Conservation (phyloP, 371 early-diverging fungal genomes). For the Capniomyces stellatus region DNA sequence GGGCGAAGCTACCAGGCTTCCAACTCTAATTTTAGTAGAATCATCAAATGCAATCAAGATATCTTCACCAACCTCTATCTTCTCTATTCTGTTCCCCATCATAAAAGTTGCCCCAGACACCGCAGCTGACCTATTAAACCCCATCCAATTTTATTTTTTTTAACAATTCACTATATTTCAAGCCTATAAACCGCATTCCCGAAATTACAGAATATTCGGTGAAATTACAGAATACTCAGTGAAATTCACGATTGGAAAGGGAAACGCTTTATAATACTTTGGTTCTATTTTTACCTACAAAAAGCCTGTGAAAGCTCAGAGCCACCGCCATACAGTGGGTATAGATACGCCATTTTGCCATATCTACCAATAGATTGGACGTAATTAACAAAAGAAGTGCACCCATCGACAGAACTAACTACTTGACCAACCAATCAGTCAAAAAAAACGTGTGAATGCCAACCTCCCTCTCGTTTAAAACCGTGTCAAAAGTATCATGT, state of each 20-base stretch:
- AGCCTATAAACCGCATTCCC: too few species aligned
- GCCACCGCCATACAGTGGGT: constrained; percentile 73
- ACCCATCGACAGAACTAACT: constrained; percentile 39
- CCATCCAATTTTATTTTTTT: background rate
- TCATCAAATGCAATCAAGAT: background rate
- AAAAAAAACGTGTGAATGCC: background rate
- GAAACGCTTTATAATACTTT: too few species aligned
- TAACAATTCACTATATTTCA: background rate
- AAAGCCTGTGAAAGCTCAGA: constrained; percentile 84
- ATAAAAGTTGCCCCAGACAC: constrained; percentile 1
- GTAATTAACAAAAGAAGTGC: constrained; percentile 42
- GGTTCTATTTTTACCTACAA: constrained; percentile 35
- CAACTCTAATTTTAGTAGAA: too few species aligned
- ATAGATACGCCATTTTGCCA: constrained; percentile 64
- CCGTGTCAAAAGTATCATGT: too few species aligned
- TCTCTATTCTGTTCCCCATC: background rate
- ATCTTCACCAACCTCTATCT: background rate
- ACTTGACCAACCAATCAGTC: background rate
- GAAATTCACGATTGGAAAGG: too few species aligned
- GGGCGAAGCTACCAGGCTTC: too few species aligned
- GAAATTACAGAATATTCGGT: too few species aligned
- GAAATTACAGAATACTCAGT: background rate
- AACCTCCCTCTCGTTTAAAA: too few species aligned
- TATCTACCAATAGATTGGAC: constrained; percentile 72
- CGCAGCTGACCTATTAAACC: constrained; percentile 1